These are phyloP conservation scores for Calonectria pseudoreteaudii DNA, from an alignment of 2,329 filamentous ascomycete species.

Conservation along the genomic window DNA sequence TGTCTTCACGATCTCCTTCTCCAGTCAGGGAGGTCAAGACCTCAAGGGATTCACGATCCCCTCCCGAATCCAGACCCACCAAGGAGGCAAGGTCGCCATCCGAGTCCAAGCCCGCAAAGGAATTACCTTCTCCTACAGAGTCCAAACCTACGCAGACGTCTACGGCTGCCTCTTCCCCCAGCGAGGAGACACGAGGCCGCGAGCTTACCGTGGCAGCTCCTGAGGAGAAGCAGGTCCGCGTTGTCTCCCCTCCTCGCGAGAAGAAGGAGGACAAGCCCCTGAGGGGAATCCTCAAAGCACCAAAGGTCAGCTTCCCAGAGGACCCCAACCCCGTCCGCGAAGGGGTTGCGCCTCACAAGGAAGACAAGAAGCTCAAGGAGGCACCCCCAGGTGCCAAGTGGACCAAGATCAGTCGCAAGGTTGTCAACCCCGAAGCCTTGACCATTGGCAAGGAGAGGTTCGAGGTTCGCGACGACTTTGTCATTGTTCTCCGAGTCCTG, in stretches of 20 bases:
- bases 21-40: constrained; percentile 27
- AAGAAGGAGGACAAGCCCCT: constrained; percentile 75
- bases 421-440: constrained; percentile 91
- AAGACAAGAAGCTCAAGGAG: constrained; percentile 77
- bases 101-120: constrained; percentile 20
- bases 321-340: constrained; percentile 86
- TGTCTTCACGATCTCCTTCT: constrained; percentile 36
- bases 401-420: constrained; percentile 90
- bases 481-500: constrained; percentile 90
- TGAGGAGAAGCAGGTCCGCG: constrained; percentile 66
- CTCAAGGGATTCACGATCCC: neutral
- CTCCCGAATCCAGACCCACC: constrained; percentile 21
- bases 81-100: constrained; percentile 10
- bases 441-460: constrained; percentile 90
- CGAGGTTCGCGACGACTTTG: constrained; percentile 91
- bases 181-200: constrained; percentile 55
- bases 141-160: constrained; percentile 28
- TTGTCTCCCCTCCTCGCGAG: constrained; percentile 78
- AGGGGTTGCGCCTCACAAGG: constrained; percentile 93
- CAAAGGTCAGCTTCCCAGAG: constrained; percentile 87
- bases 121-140: constrained; percentile 28
- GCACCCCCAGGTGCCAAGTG: constrained; percentile 85
- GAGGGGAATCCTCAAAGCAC: constrained; percentile 88
- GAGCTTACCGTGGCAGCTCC: constrained; percentile 48
- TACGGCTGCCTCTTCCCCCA: constrained; percentile 28